Evolutionary conservation across 2,329 filamentous ascomycete genomes (phyloP).

Genomic region (Diaporthe vaccinii): DNA sequence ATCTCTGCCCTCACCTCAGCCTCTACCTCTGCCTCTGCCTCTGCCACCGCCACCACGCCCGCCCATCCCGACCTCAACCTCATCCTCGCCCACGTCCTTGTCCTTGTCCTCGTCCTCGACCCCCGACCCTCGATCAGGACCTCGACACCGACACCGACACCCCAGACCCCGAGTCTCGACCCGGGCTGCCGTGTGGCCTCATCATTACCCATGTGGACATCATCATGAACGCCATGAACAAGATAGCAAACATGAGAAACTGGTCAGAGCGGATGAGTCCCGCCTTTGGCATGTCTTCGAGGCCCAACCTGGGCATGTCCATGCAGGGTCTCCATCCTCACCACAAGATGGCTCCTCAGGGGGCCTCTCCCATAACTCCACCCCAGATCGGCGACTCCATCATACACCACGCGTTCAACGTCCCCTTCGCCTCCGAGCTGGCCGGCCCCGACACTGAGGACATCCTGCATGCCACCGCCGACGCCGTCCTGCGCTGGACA

Average conservation of each 20-base stretch:
- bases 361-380: slow-evolving; percentile 71
- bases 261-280: slow-evolving; percentile 79
- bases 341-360: slow-evolving; percentile 66
- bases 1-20: slow-evolving; percentile 48
- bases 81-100: not conserved
- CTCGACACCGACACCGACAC: not conserved
- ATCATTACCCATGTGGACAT: slow-evolving; percentile 38
- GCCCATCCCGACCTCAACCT: slow-evolving; percentile 39
- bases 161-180: slow-evolving; percentile 25
- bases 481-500: slow-evolving; percentile 92
- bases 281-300: slow-evolving; percentile 74
- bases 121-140: slow-evolving; percentile 9
- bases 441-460: slow-evolving; percentile 94
- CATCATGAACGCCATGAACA: slow-evolving; percentile 71
- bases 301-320: slow-evolving; percentile 68
- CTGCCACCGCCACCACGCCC: slow-evolving; percentile 47
- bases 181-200: slow-evolving; percentile 40
- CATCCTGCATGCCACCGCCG: slow-evolving; percentile 90
- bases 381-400: slow-evolving; percentile 80
- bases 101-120: slow-evolving; percentile 1
- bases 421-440: slow-evolving; percentile 94
- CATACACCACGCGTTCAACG: slow-evolving; percentile 96
- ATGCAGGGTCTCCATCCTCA: slow-evolving; percentile 69
- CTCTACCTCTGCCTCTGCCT: slow-evolving; percentile 47
- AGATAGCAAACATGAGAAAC: slow-evolving; percentile 79